Evolutionary conservation across 2,329 filamentous ascomycete genomes (phyloP), one percentile per base, ranked within the genome.

Genomic region (Endocalyx cinctus): DNA sequence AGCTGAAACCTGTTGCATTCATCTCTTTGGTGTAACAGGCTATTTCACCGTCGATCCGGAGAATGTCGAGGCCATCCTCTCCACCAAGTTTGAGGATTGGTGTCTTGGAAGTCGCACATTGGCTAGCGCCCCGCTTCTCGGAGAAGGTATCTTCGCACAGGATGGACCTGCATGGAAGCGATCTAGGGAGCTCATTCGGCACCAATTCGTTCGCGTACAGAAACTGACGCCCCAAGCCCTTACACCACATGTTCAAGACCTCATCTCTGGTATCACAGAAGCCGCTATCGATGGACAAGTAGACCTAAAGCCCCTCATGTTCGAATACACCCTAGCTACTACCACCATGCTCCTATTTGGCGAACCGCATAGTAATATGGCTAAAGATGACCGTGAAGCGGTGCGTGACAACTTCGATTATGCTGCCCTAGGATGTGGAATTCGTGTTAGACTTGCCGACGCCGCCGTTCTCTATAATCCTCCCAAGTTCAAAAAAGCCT

Each of bases 141-240:
- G 58, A 3, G 45, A 57, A 28, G 58, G 58, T 2, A 59, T 61
- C 18, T 62, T 61, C 37, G 51, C 50, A 3, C 47, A 55, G 31
- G 58, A 62, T 20, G 59, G 58, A 4, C 16, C 29, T 2, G 33
- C 52, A 10, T 61, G 57, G 58, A 50, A 52, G 19, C 54, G 47
- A 16, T 58, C 55, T 1, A 39, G 58, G n/a, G 48, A 53, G 7
- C 15, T 54, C 2, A 27, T 56, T 15, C 45, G 47, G 4, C 42
- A 37, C 14, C 52, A 55, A 27, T 55, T 57, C 28, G 35, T 31
- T 11, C 44, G 43, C 8, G 33, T 48, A n/a, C 39, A 37, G 19
- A 32, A 48, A 13, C 25, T 28, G 17, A 31, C 19, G 6, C 26
- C 22, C 2, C 16, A 17, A 17, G 29, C 26, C 17, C 33, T 38